These are phyloP conservation scores for Dendrobium chrysotoxum DNA, from an alignment of 106 monocot genomes.

Conservation along the genomic window DNA sequence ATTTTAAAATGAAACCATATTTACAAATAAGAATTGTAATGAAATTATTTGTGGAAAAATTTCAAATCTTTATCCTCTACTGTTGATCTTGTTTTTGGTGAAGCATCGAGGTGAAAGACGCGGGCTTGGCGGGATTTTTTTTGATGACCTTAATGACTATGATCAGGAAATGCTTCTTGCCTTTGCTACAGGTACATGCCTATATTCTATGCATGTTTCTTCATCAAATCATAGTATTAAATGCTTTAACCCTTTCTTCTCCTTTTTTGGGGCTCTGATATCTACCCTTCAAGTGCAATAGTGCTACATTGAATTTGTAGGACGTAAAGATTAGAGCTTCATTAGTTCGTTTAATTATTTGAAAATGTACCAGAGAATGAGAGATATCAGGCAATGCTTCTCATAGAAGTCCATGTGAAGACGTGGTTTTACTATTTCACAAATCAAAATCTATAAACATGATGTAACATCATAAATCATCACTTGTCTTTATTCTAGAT, in stretches of 20 bases:
- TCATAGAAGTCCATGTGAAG: neutral
- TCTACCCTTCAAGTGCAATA: neutral
- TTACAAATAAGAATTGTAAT: no score
- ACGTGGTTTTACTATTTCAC: neutral
- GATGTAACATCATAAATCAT: neutral
- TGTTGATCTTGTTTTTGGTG: constrained; percentile 17
- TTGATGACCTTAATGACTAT: constrained; percentile 94
- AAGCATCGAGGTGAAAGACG: constrained; percentile 97
- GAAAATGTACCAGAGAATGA: neutral
- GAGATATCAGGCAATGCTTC: neutral
- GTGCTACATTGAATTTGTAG: neutral
- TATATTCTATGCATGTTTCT: neutral
- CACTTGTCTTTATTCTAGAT: neutral
- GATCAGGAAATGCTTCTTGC: constrained; percentile 98
- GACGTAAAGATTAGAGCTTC: neutral
- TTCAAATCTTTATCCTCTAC: neutral
- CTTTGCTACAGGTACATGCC: constrained; percentile 72
- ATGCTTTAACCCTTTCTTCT: neutral
- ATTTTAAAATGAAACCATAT: no score
- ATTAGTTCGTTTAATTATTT: neutral
- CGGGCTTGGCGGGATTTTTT: constrained; percentile 98
- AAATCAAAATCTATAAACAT: neutral
- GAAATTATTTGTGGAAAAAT: neutral
- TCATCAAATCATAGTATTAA: neutral
- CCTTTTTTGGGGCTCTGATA: neutral